Conservation (phyloP, 805 yeast genomes). For the Cyberlindnera mrakii region DNA sequence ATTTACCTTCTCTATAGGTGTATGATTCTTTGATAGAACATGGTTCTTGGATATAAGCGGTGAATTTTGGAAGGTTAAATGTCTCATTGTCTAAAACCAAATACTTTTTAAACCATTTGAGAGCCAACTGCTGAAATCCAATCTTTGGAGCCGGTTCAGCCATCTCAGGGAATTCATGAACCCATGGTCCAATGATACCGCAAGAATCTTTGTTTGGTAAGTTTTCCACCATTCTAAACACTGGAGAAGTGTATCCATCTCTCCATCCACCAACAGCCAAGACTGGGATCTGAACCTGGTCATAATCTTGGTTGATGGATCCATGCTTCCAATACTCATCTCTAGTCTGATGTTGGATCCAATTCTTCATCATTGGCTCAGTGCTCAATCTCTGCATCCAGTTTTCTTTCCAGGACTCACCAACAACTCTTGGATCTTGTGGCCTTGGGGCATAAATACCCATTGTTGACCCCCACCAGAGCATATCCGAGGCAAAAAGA, state of each 20-base stretch:
- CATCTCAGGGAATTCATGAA: conserved; percentile 43
- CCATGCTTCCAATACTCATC: conserved; percentile 45
- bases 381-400: conserved; percentile 34
- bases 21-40: conserved; percentile 32
- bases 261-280: conserved; percentile 42
- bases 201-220: conserved; percentile 30
- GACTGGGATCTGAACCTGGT: conserved; percentile 36
- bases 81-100: conserved; percentile 22
- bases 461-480: conserved; percentile 48
- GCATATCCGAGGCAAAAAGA: conserved; percentile 38
- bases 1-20: conserved; percentile 31
- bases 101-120: conserved; percentile 36
- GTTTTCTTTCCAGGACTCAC: conserved; percentile 33
- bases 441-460: conserved; percentile 38
- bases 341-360: conserved; percentile 39
- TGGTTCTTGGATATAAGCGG: conserved; percentile 40
- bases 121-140: conserved; percentile 37
- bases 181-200: conserved; percentile 42
- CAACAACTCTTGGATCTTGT: conserved; percentile 37
- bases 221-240: conserved; percentile 36
- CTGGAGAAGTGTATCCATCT: conserved; percentile 41
- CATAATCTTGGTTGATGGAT: conserved; percentile 36
- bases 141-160: conserved; percentile 40
- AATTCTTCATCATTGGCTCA: conserved; percentile 35
- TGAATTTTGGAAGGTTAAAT: conserved; percentile 28